These are phyloP conservation scores for Globisporangium solare DNA, from an alignment of 352 stramenopile species.

Conservation along the genomic window DNA sequence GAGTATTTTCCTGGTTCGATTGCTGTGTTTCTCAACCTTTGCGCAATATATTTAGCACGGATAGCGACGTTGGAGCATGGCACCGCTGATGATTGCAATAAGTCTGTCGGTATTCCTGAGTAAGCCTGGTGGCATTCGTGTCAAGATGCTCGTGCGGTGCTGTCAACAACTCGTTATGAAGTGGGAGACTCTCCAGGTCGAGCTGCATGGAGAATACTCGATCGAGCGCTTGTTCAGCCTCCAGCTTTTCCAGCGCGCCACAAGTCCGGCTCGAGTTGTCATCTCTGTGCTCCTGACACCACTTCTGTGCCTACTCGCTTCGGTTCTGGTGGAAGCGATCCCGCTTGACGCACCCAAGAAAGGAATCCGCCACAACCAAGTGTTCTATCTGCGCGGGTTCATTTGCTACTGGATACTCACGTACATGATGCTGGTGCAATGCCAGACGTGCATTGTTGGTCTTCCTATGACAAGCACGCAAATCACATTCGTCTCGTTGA, in stretches of 20 bases:
- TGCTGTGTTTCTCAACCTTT: too few relatives aligned
- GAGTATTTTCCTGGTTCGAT: too few relatives aligned
- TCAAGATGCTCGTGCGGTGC: not conserved
- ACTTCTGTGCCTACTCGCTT: not conserved
- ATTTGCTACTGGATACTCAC: not conserved
- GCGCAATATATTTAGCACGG: too few relatives aligned
- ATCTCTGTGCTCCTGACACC: not conserved
- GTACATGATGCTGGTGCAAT: not conserved
- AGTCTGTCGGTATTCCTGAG: too few relatives aligned
- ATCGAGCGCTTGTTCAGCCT: conserved; percentile 6
- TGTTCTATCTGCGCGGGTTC: conserved; percentile 1
- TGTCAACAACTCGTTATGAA: not conserved
- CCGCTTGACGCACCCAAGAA: not conserved
- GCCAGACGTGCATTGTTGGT: not conserved
- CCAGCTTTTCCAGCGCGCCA: not conserved
- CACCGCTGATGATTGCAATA: too few relatives aligned
- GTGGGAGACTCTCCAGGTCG: conserved; percentile 7
- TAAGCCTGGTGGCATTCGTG: too few relatives aligned
- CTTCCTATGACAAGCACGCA: not conserved
- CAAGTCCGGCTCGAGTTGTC: not conserved
- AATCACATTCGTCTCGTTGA: not conserved
- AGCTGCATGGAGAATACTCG: conserved; percentile 6
- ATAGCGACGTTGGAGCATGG: too few relatives aligned
- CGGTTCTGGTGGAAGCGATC: not conserved
- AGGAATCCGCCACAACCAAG: not conserved